Evolutionary conservation across 768 basidiomycete genomes (phyloP).

Genomic region (Mycena alexandri): DNA sequence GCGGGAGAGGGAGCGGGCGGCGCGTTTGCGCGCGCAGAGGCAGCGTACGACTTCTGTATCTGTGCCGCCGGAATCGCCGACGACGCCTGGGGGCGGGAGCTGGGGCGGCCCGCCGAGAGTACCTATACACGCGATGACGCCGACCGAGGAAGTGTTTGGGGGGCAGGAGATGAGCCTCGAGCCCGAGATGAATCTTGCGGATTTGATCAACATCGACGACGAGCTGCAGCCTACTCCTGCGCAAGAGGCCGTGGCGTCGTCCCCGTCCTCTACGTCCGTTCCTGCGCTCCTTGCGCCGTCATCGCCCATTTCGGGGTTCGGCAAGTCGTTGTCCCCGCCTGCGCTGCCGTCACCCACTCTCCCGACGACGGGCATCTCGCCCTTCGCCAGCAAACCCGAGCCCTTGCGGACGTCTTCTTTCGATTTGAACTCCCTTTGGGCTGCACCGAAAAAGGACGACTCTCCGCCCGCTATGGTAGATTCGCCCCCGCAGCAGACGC

Average conservation of each 20-base stretch:
- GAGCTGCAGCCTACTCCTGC: conserved; percentile 51
- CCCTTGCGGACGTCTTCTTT: conserved; percentile 67
- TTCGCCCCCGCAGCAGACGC: conserved; percentile 39
- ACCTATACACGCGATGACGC: conserved; percentile 57
- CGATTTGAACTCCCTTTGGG: conserved; percentile 81
- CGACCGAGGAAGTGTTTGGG: conserved; percentile 43
- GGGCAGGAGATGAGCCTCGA: conserved; percentile 53
- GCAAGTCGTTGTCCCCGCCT: conserved; percentile 38
- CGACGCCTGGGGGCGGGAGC: conserved; percentile 56
- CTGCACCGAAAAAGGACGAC: conserved; percentile 56
- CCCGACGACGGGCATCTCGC: conserved; percentile 60
- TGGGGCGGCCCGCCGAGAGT: conserved; percentile 78
- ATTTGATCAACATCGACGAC: conserved; percentile 84
- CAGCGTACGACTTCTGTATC: conserved; percentile 71
- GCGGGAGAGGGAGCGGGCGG: conserved; percentile 76
- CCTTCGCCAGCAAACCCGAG: conserved; percentile 62
- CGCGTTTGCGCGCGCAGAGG: conserved; percentile 62
- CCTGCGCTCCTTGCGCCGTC: conserved; percentile 28
- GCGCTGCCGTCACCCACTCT: conserved; percentile 41
- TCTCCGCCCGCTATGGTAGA: conserved; percentile 33
- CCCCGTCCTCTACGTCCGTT: not conserved
- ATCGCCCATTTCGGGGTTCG: conserved; percentile 34
- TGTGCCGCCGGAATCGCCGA: conserved; percentile 80
- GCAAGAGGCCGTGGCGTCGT: conserved; percentile 28
- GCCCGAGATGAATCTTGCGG: conserved; percentile 78